A percentile compares a stretch with the other conserved stretches of the same genome.
These are phyloP conservation scores for Phytopythium montanum DNA, from an alignment of 352 stramenopile species.

Conservation along the genomic window DNA sequence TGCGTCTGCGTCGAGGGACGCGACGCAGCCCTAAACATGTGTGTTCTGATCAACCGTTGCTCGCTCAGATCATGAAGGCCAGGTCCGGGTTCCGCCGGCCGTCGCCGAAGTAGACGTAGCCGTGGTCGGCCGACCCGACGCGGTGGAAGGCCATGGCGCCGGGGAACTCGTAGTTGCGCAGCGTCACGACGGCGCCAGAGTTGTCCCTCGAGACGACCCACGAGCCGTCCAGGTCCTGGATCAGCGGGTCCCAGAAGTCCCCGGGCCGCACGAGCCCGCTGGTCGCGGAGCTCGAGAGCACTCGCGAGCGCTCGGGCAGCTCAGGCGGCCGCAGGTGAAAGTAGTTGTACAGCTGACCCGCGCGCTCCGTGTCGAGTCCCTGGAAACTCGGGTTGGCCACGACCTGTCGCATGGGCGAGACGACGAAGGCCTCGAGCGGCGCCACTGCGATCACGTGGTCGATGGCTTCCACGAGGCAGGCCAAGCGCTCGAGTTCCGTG, in stretches of 20 bases:
- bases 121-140: slow-evolving; percentile 43
- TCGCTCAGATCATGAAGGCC: slow-evolving; percentile 62
- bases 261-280: slow-evolving; percentile 59
- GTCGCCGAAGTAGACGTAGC: slow-evolving; percentile 76
- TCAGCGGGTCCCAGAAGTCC: slow-evolving; percentile 68
- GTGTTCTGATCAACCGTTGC: background rate
- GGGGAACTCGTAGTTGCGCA: slow-evolving; percentile 65
- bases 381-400: slow-evolving; percentile 65
- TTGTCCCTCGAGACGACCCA: slow-evolving; percentile 69
- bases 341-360: slow-evolving; percentile 65
- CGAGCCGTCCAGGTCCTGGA: slow-evolving; percentile 59
- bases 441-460: slow-evolving; percentile 55
- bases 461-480: slow-evolving; percentile 62
- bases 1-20: background rate
- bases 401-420: slow-evolving; percentile 67
- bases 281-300: slow-evolving; percentile 30
- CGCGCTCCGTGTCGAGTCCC: slow-evolving; percentile 61
- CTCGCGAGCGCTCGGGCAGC: slow-evolving; percentile 48
- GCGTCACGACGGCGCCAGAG: slow-evolving; percentile 47
- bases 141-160: slow-evolving; percentile 66
- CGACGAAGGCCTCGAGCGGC: slow-evolving; percentile 61
- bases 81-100: slow-evolving; percentile 71
- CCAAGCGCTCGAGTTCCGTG: slow-evolving; percentile 72
- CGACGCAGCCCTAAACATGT: background rate
- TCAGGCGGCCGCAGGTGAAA: slow-evolving; percentile 74